phyloP scores from a whole-genome alignment of 441 rosid genomes.

The Omphalea diandra region DNA sequence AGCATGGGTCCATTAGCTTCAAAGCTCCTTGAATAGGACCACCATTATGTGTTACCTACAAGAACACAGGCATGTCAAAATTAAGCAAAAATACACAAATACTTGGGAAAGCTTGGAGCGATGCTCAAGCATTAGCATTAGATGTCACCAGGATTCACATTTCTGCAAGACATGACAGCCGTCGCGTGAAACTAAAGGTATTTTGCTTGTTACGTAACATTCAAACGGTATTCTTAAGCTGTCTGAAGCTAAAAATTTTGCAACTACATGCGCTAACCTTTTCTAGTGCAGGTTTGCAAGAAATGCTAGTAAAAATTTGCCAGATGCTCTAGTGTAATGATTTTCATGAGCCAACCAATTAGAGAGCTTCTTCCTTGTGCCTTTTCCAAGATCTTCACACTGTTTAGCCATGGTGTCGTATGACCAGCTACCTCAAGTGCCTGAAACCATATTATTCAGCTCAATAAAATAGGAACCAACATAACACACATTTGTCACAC shows the following conservation, averaged over 20 bases:
- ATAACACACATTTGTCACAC: slow-evolving; percentile 1
- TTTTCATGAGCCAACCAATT: slow-evolving; percentile 83
- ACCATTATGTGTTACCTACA: slow-evolving; percentile 29
- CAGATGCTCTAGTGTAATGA: slow-evolving; percentile 33
- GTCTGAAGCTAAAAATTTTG: too few relatives aligned
- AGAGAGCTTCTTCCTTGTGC: slow-evolving; percentile 80
- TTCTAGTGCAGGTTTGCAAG: slow-evolving; percentile 31
- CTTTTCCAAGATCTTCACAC: slow-evolving; percentile 86
- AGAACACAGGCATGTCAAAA: not conserved
- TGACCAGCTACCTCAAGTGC: slow-evolving; percentile 95
- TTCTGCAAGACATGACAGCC: not conserved
- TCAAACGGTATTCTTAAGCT: not conserved
- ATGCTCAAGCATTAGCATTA: too few relatives aligned
- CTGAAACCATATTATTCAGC: slow-evolving; percentile 36
- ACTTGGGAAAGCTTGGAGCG: not conserved
- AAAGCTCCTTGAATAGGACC: slow-evolving; percentile 23
- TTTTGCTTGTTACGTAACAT: not conserved
- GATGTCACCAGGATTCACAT: not conserved
- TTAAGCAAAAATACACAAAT: not conserved
- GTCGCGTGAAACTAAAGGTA: not conserved
- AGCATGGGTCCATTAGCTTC: slow-evolving; percentile 42
- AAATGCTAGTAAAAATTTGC: slow-evolving; percentile 27
- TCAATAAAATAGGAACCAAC: not conserved
- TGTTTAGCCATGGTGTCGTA: slow-evolving; percentile 72
- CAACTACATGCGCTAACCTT: slow-evolving; percentile 52